phyloP scores from a whole-genome alignment of 371 early-diverging fungal species.

The Chytridiales sp. region DNA sequence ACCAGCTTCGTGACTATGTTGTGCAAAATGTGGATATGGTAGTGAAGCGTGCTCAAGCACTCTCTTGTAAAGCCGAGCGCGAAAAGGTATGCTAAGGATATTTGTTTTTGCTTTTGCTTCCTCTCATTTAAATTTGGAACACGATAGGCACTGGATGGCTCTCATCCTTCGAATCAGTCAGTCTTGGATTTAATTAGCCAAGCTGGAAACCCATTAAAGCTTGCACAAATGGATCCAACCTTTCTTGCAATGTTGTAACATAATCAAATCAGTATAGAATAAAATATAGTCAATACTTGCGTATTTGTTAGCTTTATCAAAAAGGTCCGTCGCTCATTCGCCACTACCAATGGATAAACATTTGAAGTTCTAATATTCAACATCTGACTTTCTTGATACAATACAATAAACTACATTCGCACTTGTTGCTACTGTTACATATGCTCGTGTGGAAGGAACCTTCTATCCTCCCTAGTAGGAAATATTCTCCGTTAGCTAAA shows the following conservation, averaged over 20 bases:
- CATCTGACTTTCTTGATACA: too few relatives aligned
- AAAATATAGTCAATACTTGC: too few relatives aligned
- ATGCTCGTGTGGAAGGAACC: too few relatives aligned
- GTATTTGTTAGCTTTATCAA: too few relatives aligned
- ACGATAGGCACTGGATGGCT: constrained; percentile 40
- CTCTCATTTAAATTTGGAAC: neutral
- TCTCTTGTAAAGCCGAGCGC: constrained; percentile 73
- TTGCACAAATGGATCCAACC: constrained; percentile 82
- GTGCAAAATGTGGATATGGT: constrained; percentile 70
- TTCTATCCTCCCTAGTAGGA: too few relatives aligned
- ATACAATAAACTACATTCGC: too few relatives aligned
- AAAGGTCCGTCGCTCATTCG: too few relatives aligned
- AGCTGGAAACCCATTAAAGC: constrained; percentile 88
- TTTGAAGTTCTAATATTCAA: too few relatives aligned
- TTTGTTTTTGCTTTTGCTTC: neutral
- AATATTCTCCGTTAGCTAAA: too few relatives aligned
- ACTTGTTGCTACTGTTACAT: too few relatives aligned
- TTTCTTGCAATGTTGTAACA: constrained; percentile 48
- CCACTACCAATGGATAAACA: too few relatives aligned
- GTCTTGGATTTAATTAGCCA: constrained; percentile 83
- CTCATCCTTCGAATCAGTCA: constrained; percentile 69
- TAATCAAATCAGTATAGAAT: too few relatives aligned
- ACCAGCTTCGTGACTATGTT: constrained; percentile 63
- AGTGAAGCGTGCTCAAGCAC: constrained; percentile 64
- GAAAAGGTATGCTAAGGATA: constrained; percentile 56